phyloP scores from a whole-genome alignment of 2,329 filamentous ascomycete genomes.

The Dichotomopilus funicola region DNA sequence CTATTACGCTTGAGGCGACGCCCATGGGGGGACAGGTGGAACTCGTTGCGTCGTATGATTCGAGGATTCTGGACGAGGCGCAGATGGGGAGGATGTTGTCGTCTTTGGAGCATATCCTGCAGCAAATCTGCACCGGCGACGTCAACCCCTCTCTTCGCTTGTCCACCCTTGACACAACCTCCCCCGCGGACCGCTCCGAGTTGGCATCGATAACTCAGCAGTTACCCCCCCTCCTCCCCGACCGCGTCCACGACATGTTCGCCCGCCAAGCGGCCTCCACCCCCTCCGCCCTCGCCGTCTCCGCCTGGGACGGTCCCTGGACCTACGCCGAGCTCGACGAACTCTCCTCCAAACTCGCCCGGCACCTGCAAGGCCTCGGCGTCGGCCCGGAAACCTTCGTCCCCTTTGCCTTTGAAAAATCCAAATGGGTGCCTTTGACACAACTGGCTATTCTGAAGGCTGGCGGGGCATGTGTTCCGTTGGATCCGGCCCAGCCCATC shows the following conservation, averaged over 20 bases:
- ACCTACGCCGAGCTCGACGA: constrained; percentile 17
- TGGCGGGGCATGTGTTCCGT: constrained; percentile 16
- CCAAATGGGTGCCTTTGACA: constrained; percentile 16
- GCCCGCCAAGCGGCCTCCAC: background rate
- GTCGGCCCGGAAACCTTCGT: constrained; percentile 18
- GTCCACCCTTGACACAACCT: constrained; percentile 37
- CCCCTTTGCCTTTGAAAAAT: constrained; percentile 24
- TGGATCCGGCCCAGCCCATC: constrained; percentile 1
- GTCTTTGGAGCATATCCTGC: constrained; percentile 6
- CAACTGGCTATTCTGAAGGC: constrained; percentile 24
- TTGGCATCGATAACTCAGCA: constrained; percentile 23
- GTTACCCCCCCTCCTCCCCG: background rate
- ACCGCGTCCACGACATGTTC: constrained; percentile 6
- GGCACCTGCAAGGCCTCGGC: constrained; percentile 12
- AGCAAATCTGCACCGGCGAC: constrained; percentile 2
- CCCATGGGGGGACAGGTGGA: background rate
- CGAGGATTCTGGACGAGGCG: constrained; percentile 3
- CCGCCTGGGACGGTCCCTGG: constrained; percentile 18
- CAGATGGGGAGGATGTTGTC: constrained; percentile 3
- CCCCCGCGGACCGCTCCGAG: constrained; percentile 32
- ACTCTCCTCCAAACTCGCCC: constrained; percentile 12
- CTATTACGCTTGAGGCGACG: constrained; percentile 7
- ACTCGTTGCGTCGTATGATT: constrained; percentile 8
- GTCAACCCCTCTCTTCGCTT: background rate
- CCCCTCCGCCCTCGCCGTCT: constrained; percentile 10